phyloP scores from a whole-genome alignment of 306 rosid genomes.

The Dalbergia oliveri region DNA sequence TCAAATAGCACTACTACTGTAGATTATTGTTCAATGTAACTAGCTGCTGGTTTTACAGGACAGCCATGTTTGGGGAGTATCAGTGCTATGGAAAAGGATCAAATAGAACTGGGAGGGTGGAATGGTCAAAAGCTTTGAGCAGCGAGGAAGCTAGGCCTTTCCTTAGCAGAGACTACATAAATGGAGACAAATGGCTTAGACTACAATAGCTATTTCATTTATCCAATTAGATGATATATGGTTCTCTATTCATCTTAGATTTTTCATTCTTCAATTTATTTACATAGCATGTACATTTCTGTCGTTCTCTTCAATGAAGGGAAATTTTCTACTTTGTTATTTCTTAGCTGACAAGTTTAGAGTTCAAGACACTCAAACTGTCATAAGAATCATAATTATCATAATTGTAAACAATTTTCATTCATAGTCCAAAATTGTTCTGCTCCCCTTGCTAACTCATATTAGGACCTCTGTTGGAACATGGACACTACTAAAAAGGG shows the following conservation, averaged over 20 bases:
- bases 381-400: slow-evolving; percentile 1
- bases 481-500: not conserved
- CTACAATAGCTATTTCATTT: slow-evolving; percentile 27
- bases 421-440: not conserved
- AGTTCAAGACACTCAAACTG: not conserved
- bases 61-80: slow-evolving; percentile 66
- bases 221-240: not conserved
- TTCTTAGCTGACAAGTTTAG: slow-evolving; percentile 8
- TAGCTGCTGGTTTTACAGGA: slow-evolving; percentile 46
- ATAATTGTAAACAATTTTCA: slow-evolving; percentile 16
- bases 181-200: slow-evolving; percentile 73
- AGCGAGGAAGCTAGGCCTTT: slow-evolving; percentile 55
- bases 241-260: slow-evolving; percentile 1
- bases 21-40: not conserved
- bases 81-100: slow-evolving; percentile 71
- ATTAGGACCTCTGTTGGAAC: not conserved
- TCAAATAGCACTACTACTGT: no score
- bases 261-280: not conserved
- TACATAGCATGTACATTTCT: not conserved
- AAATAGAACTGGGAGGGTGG: slow-evolving; percentile 54
- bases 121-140: slow-evolving; percentile 61
- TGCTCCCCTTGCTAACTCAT: slow-evolving; percentile 4
- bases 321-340: not conserved
- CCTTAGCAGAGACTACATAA: slow-evolving; percentile 57
- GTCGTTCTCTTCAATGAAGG: not conserved